phyloP scores from a whole-genome alignment of 2,329 filamentous ascomycete genomes.

The Sporothrix phasma region DNA sequence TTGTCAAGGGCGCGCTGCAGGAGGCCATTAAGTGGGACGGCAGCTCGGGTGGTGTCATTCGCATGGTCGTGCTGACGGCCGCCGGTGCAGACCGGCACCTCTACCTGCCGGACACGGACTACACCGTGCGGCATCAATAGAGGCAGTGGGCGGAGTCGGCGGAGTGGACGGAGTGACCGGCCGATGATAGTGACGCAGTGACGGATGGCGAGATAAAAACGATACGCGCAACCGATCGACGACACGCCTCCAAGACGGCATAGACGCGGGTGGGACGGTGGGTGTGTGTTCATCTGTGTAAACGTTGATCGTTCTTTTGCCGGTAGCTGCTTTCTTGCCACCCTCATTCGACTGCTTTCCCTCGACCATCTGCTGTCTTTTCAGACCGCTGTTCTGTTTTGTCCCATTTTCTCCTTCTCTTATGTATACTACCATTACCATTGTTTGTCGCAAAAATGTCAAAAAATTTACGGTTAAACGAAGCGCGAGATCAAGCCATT shows the following conservation, averaged over 20 bases:
- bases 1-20: conserved; percentile 81
- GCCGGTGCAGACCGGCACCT: conserved; percentile 86
- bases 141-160: not conserved
- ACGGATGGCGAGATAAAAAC: not conserved
- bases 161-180: not conserved
- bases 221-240: too few relatives aligned
- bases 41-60: conserved; percentile 94
- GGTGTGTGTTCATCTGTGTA: too few relatives aligned
- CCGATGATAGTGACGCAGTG: too few relatives aligned
- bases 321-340: not conserved
- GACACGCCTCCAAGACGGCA: not conserved
- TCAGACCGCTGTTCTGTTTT: not conserved
- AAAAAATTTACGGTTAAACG: not conserved
- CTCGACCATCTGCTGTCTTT: not conserved
- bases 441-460: not conserved
- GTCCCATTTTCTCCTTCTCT: too few relatives aligned
- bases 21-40: conserved; percentile 99
- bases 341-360: not conserved
- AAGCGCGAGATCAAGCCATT: not conserved
- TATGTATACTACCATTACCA: conserved; percentile 4
- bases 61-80: conserved; percentile 90
- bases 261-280: not conserved
- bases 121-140: conserved; percentile 60
- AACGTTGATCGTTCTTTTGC: not conserved
- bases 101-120: conserved; percentile 88